Evolutionary conservation across 768 basidiomycete genomes (phyloP), one percentile per base, ranked within the genome.

Genomic region (Rhodotorula graminis): DNA sequence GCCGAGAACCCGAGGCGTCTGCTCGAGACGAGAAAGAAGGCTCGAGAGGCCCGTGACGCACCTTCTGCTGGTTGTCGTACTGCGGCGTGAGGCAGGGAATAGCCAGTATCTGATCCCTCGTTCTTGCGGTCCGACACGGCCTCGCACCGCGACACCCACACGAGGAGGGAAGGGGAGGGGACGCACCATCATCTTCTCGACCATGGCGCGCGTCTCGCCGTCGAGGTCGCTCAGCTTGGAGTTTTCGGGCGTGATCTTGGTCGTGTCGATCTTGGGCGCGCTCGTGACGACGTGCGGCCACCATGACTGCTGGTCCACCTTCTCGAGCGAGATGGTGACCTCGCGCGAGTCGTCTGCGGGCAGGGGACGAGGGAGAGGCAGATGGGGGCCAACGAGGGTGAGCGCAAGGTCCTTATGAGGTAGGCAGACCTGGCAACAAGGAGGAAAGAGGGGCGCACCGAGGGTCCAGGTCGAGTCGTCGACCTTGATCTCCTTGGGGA

Each of bases 111-210:
- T 23, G 16, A 49, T 44, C 47, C 5, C 47, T n/a, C n/a, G n/a
- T n/a, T n/a, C n/a, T n/a, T n/a, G n/a, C n/a, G n/a, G n/a, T n/a
- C n/a, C n/a, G n/a, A n/a, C n/a, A n/a, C n/a, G n/a, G n/a, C n/a
- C n/a, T n/a, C n/a, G n/a, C n/a, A n/a, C n/a, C n/a, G n/a, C n/a
- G n/a, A 11, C 15, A 47, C 23, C 50, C 27, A 6, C 10, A 18
- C 10, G 21, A 49, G 47, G 47, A 19, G 47, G 47, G 50, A 44
- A 47, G 31, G 44, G 64, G 29, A 27, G 31, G 15, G 14, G 25
- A 81, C 89, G 77, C 83, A 95, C 95, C 95, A 99, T 98, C 96
- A 99, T 99, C 84, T 99, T 99, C 82, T 99, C 96, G 8, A 99
- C 96, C 91, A 99, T 90, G 4, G 91, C 93, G 76, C 96, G 87